Conservation (phyloP, 768 basidiomycete genomes). For the Serendipita indica region DNA sequence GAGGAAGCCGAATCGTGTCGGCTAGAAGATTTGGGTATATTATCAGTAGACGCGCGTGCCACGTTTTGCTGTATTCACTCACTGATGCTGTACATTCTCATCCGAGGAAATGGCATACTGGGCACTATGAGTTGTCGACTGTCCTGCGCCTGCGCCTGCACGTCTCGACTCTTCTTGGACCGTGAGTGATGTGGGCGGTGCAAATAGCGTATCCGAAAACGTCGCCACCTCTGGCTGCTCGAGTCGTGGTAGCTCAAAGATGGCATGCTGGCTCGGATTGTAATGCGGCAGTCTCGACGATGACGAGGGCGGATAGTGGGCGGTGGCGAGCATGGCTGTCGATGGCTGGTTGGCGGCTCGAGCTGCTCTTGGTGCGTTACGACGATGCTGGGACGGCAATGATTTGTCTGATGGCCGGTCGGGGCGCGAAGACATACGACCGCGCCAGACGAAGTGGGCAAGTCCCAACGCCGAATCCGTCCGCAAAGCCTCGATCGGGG, state of each 20-base stretch:
- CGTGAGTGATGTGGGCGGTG: neutral
- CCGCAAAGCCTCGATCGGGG: too few relatives aligned
- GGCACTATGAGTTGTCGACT: too few relatives aligned
- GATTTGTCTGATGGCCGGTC: neutral
- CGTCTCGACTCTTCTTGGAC: too few relatives aligned
- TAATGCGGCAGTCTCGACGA: neutral
- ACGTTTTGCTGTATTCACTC: neutral
- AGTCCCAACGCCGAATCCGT: too few relatives aligned
- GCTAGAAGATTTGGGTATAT: too few relatives aligned
- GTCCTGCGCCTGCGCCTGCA: too few relatives aligned
- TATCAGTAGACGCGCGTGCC: too few relatives aligned
- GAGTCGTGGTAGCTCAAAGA: neutral
- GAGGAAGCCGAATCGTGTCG: too few relatives aligned
- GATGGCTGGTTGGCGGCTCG: neutral
- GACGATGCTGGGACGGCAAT: neutral
- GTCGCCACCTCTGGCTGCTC: neutral
- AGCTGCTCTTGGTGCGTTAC: neutral
- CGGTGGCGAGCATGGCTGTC: conserved; percentile 5
- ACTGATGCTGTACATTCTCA: neutral
- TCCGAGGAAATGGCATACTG: too few relatives aligned
- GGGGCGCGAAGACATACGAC: conserved; percentile 9
- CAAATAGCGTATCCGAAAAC: neutral
- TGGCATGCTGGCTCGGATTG: neutral
- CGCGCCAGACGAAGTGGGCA: neutral
- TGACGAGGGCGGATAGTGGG: neutral